These are phyloP conservation scores for Seiridium cupressi DNA, from an alignment of 2,329 filamentous ascomycete genomes.

Conservation along the genomic window DNA sequence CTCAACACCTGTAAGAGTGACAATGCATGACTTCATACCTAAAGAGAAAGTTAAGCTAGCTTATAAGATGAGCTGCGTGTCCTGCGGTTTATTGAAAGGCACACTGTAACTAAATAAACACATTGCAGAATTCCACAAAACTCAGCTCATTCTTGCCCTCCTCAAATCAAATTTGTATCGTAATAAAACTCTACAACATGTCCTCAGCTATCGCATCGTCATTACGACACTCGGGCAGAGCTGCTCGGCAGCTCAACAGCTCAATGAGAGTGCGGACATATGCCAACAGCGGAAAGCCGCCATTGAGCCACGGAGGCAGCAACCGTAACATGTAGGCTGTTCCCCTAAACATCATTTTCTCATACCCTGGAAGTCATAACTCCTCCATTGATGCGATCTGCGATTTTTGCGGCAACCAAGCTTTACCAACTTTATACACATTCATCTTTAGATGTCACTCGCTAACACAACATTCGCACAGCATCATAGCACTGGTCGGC, in stretches of 20 bases:
- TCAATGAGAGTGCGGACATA: background rate
- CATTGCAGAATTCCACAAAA: too few species aligned
- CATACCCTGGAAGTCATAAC: background rate
- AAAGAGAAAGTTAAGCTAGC: background rate
- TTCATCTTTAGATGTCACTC: background rate
- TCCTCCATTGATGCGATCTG: background rate
- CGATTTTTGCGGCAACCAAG: background rate
- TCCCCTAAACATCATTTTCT: background rate
- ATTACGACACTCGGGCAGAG: background rate
- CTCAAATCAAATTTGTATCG: background rate
- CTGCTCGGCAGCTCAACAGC: background rate
- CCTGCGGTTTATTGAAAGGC: background rate
- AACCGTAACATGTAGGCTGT: conserved; percentile 7
- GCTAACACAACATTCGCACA: background rate
- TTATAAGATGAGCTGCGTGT: background rate
- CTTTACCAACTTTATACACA: background rate
- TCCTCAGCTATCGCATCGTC: background rate
- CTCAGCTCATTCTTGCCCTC: too few species aligned
- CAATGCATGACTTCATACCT: conserved; percentile 4
- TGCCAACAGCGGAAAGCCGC: background rate
- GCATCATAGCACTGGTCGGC: conserved; percentile 5
- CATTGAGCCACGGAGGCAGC: conserved; percentile 9
- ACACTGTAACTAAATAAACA: too few species aligned
- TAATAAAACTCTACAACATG: background rate
- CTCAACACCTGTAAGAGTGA: background rate